A percentile compares a stretch with the other conserved stretches of the same genome.
phyloP scores from a whole-genome alignment of 805 yeast genomes.

The Yarrowia sp. region DNA sequence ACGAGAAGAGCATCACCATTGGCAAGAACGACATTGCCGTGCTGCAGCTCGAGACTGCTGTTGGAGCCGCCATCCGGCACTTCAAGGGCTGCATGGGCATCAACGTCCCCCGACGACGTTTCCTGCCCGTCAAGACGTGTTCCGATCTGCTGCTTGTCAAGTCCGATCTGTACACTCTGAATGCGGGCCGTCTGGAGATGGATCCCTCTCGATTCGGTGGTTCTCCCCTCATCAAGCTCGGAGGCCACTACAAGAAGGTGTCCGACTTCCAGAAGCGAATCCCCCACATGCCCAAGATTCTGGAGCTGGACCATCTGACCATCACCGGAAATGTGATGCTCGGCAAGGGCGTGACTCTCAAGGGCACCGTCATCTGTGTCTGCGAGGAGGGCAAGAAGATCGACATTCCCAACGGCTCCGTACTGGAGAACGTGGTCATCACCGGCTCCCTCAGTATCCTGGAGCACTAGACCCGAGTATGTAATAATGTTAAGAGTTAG shows the following conservation, averaged over 20 bases:
- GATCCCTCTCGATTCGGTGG: slow-evolving; percentile 86
- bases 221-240: slow-evolving; percentile 92
- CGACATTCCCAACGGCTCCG: slow-evolving; percentile 94
- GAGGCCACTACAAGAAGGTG: slow-evolving; percentile 95
- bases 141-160: slow-evolving; percentile 92
- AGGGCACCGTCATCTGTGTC: slow-evolving; percentile 96
- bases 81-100: slow-evolving; percentile 95
- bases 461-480: slow-evolving; percentile 58
- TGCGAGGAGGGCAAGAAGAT: slow-evolving; percentile 96
- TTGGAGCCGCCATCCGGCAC: slow-evolving; percentile 98
- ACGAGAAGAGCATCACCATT: slow-evolving; percentile 74
- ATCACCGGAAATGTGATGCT: slow-evolving; percentile 93
- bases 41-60: slow-evolving; percentile 95
- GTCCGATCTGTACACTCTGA: slow-evolving; percentile 86
- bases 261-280: slow-evolving; percentile 85
- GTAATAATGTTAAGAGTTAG: not conserved
- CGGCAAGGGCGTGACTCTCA: slow-evolving; percentile 86
- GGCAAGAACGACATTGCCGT: slow-evolving; percentile 81
- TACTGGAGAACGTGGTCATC: slow-evolving; percentile 92
- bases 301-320: slow-evolving; percentile 95
- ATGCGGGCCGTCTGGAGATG: slow-evolving; percentile 85
- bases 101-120: slow-evolving; percentile 96
- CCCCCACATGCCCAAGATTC: slow-evolving; percentile 91
- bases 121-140: slow-evolving; percentile 96
- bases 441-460: slow-evolving; percentile 94